Percentiles rank a stretch among this genome's conserved stretches.
These are phyloP conservation scores for Rhodotorula toruloides DNA, from an alignment of 768 basidiomycete genomes.

Conservation along the genomic window DNA sequence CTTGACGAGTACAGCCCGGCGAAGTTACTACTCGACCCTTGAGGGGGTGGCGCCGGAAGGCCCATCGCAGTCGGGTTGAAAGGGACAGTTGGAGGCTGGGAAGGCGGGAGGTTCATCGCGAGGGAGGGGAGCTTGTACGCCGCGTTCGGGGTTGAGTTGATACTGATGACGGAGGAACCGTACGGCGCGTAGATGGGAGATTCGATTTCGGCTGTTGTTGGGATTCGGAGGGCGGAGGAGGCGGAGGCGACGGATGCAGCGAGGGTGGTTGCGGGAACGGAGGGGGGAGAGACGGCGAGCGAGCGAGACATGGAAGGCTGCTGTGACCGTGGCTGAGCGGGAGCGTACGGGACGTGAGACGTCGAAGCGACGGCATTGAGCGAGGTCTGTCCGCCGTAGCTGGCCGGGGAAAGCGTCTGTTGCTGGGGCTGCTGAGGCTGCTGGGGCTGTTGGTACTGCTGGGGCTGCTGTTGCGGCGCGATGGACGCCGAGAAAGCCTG, in stretches of 20 bases:
- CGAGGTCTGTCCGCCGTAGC: too few species aligned
- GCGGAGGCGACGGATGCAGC: neutral
- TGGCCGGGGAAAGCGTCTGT: too few species aligned
- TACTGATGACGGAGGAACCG: conserved; percentile 32
- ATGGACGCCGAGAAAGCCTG: too few species aligned
- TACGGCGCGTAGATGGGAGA: conserved; percentile 33
- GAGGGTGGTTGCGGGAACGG: too few species aligned
- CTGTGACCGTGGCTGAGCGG: neutral
- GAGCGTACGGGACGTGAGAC: neutral
- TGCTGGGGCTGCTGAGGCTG: neutral
- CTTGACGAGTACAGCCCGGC: conserved; percentile 73
- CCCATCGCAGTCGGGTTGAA: conserved; percentile 32
- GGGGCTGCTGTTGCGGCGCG: neutral
- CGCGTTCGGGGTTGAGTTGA: conserved; percentile 15
- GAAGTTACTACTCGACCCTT: conserved; percentile 35
- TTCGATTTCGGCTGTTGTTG: conserved; percentile 9
- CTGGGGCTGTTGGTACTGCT: neutral
- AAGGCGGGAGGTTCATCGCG: conserved; percentile 22
- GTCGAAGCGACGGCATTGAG: neutral
- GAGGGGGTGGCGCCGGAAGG: conserved; percentile 26
- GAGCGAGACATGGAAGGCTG: neutral
- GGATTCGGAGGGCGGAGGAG: neutral
- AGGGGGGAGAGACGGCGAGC: conserved; percentile 1
- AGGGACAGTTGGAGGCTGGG: neutral
- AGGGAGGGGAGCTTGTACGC: conserved; percentile 33